These are phyloP conservation scores for Pseudogymnoascus sp. DNA, from an alignment of 2,329 filamentous ascomycete species.

Conservation along the genomic window DNA sequence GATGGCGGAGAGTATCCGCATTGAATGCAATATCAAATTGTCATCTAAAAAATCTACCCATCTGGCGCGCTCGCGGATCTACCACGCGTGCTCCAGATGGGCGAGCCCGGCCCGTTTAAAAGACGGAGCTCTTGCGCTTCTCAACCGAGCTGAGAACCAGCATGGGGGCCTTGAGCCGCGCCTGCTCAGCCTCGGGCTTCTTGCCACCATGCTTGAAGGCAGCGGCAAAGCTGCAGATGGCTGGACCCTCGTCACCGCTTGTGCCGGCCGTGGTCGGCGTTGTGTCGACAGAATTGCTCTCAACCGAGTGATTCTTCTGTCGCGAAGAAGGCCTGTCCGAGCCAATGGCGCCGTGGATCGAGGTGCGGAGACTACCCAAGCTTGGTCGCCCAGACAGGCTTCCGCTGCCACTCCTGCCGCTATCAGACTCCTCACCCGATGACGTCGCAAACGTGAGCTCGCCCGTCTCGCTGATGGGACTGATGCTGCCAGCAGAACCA, in stretches of 20 bases:
- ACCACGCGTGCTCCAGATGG: slow-evolving; percentile 19
- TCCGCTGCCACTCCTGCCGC: slow-evolving; percentile 62
- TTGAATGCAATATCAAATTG: slow-evolving; percentile 34
- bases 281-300: slow-evolving; percentile 46
- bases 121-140: slow-evolving; percentile 73
- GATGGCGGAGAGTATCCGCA: slow-evolving; percentile 29
- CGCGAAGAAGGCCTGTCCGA: slow-evolving; percentile 72
- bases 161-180: slow-evolving; percentile 75
- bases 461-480: slow-evolving; percentile 76
- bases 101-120: slow-evolving; percentile 33
- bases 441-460: slow-evolving; percentile 58
- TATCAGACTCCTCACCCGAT: slow-evolving; percentile 69
- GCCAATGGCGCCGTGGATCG: slow-evolving; percentile 76
- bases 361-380: slow-evolving; percentile 67
- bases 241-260: slow-evolving; percentile 52
- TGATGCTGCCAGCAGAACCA: slow-evolving; percentile 70
- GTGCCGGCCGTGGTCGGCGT: slow-evolving; percentile 55
- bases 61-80: slow-evolving; percentile 24
- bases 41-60: neutral
- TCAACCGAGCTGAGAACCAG: slow-evolving; percentile 82
- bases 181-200: slow-evolving; percentile 49
- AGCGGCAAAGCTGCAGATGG: slow-evolving; percentile 57
- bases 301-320: slow-evolving; percentile 52
- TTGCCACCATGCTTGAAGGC: slow-evolving; percentile 55
- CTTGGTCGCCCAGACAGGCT: slow-evolving; percentile 66